These are phyloP conservation scores for Fraxinus paxiana DNA, from an alignment of 305 asterid genomes.

Conservation along the genomic window DNA sequence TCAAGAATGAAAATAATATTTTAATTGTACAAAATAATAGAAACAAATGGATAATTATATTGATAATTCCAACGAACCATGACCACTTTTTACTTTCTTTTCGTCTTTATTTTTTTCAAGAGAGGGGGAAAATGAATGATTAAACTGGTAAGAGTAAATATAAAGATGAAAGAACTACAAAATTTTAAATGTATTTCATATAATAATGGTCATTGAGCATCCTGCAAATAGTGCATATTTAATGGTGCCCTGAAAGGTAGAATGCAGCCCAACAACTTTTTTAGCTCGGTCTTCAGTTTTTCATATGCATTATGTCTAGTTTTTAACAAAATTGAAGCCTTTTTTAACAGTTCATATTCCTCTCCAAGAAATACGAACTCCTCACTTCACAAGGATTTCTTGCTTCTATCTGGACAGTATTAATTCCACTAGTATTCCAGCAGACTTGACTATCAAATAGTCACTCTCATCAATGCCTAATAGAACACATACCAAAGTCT, in stretches of 20 bases:
- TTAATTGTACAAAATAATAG: background rate
- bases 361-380: background rate
- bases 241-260: background rate
- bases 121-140: background rate
- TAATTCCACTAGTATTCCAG: background rate
- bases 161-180: background rate
- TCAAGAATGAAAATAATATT: background rate
- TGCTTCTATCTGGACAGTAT: background rate
- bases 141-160: background rate
- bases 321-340: background rate
- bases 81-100: background rate
- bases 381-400: background rate
- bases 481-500: background rate
- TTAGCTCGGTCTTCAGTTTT: background rate
- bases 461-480: slow-evolving; percentile 6
- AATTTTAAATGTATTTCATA: slow-evolving; percentile 1
- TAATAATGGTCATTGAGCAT: background rate
- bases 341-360: background rate
- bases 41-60: background rate
- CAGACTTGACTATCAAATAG: background rate
- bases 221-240: background rate
- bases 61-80: background rate
- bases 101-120: background rate
- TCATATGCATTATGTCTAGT: background rate
- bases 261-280: background rate